Base-by-base conservation (phyloP, 352 stramenopile genomes). In the Pelagophyceae sp. region DNA sequence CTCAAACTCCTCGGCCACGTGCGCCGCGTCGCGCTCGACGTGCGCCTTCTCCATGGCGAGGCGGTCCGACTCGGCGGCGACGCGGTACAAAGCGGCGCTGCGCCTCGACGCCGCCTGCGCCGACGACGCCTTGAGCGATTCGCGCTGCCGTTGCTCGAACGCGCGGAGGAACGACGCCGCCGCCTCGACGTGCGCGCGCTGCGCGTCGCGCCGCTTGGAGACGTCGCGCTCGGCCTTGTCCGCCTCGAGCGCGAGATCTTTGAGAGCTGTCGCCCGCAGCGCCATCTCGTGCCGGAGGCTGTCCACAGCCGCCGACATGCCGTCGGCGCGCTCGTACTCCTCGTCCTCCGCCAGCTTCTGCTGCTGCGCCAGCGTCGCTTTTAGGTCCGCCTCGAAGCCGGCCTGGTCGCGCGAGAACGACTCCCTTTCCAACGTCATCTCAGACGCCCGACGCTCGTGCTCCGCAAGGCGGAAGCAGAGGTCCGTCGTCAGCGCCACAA, bases 1-100 rank as follows among this genome's bases (percentile, higher is more conserved):
- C 67, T 74, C 67, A 31, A 74, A 74, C 29, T 74, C 67, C 17
- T 74, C 67, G 67, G 67, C 67, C 15, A 74, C 67, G 67, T 58
- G 67, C 67, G 67, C 67, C 35, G 67, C 67, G 38, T 74, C 67
- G 15, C 67, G 33, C 33, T 74, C 67, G 11, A 74, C 67, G 38
- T 74, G 67, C 19, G 67, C 67, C 11, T 35, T 50, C n/a, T 74
- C 67, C 67, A 74, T 74, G 15, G 67, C 33, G 15, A 74, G 67
- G 3, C 67, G 19, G 23, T 74, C 67, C 6, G 17, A 20, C 67
- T 74, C 67, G 2, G 67, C 67, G 20, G 67, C 33, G 27, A 74
- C 33, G 33, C 67, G 33, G 27, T 2, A 0, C 15, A 23, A 29
- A 17, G 67, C 38, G 2, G 33, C 67, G 25, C 58, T n/a, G 67